phyloP scores from a whole-genome alignment of 352 stramenopile genomes.

The Phytophthora podocarpi region DNA sequence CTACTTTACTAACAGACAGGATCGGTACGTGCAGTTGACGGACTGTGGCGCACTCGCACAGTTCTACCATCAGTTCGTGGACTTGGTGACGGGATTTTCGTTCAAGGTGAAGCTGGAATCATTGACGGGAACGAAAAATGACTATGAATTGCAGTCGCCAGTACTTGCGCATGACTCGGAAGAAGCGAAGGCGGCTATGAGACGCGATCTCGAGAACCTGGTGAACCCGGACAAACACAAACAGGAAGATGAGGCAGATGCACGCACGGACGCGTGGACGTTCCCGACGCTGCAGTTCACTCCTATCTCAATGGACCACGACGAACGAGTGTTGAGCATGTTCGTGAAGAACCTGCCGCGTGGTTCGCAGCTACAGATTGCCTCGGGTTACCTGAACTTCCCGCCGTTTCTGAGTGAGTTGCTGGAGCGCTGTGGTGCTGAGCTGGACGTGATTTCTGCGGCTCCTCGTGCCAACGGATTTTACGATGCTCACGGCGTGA shows the following conservation, averaged over 20 bases:
- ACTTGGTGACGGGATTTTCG: conserved; percentile 48
- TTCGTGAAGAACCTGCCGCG: conserved; percentile 54
- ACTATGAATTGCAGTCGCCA: conserved; percentile 34
- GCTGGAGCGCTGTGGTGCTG: conserved; percentile 46
- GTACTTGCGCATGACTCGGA: conserved; percentile 41
- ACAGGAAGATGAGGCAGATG: conserved; percentile 5
- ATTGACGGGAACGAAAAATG: conserved; percentile 3
- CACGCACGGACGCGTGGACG: conserved; percentile 57
- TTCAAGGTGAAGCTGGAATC: conserved; percentile 45
- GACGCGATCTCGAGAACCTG: conserved; percentile 47
- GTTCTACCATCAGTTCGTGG: conserved; percentile 81
- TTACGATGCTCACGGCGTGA: conserved; percentile 69
- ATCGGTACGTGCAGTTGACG: conserved; percentile 77
- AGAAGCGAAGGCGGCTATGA: conserved; percentile 45
- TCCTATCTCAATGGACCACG: conserved; percentile 59
- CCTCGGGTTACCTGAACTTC: conserved; percentile 85
- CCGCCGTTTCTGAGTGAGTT: conserved; percentile 64
- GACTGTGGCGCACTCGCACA: conserved; percentile 50
- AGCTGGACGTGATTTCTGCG: conserved; percentile 68
- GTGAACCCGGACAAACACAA: conserved; percentile 36
- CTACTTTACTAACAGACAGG: conserved; percentile 87
- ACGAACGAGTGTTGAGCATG: conserved; percentile 54
- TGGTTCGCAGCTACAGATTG: conserved; percentile 61
- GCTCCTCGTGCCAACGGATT: conserved; percentile 78
- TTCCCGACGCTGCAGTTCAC: conserved; percentile 82